Evolutionary conservation across 352 stramenopile species (phyloP).

Genomic region (Phytophthora pini): DNA sequence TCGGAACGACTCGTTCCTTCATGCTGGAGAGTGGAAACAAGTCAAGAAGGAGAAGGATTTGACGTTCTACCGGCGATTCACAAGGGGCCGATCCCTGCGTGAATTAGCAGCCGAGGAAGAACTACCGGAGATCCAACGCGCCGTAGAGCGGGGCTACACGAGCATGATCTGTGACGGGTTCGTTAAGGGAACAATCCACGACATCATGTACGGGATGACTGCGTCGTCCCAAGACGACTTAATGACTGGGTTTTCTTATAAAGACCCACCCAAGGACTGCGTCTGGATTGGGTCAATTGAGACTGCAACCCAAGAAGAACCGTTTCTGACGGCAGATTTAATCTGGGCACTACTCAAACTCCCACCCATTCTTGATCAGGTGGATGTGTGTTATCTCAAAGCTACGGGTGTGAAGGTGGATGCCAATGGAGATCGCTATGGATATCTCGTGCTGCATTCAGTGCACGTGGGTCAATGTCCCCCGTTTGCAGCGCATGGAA

Average conservation of each 20-base stretch:
- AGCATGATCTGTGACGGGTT: constrained; percentile 40
- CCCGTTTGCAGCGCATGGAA: constrained; percentile 38
- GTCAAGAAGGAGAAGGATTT: constrained; percentile 42
- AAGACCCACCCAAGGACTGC: constrained; percentile 43
- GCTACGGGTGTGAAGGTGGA: constrained; percentile 47
- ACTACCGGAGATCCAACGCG: constrained; percentile 30
- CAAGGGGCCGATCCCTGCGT: constrained; percentile 31
- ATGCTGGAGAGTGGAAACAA: constrained; percentile 55
- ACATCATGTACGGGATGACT: constrained; percentile 53
- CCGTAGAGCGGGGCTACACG: constrained; percentile 37
- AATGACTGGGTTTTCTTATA: constrained; percentile 45
- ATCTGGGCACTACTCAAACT: constrained; percentile 32
- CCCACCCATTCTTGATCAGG: constrained; percentile 30
- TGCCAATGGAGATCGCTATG: constrained; percentile 35
- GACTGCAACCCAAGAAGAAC: constrained; percentile 29
- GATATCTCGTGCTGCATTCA: constrained; percentile 55
- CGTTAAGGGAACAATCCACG: constrained; percentile 43
- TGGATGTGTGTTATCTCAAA: constrained; percentile 53
- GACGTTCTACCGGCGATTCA: constrained; percentile 52
- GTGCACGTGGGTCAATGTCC: constrained; percentile 45
- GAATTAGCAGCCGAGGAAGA: constrained; percentile 39
- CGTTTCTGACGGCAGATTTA: constrained; percentile 50
- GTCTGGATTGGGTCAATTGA: constrained; percentile 46
- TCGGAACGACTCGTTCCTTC: constrained; percentile 40
- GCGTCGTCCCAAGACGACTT: constrained; percentile 41